A percentile compares a stretch with the other conserved stretches of the same genome.
Conservation (phyloP, 805 yeast genomes). For the Torulaspora delbrueckii region DNA sequence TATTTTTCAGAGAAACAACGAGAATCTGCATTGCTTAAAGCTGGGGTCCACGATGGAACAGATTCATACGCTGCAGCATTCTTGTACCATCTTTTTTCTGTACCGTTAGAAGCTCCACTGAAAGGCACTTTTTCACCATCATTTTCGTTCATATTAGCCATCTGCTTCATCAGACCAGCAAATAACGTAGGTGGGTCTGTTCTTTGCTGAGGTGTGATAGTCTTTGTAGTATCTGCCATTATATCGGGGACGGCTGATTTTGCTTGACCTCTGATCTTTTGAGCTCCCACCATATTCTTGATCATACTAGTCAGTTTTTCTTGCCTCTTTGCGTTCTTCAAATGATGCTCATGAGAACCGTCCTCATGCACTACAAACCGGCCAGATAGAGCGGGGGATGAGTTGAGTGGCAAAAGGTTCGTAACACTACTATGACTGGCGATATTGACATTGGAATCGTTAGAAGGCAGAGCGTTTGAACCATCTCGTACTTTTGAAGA, state of each 20-base stretch:
- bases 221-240: constrained; percentile 34
- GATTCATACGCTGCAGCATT: constrained; percentile 1
- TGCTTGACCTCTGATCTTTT: constrained; percentile 64
- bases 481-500: constrained; percentile 11
- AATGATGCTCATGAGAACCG: constrained; percentile 76
- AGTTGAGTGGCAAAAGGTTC: constrained; percentile 2
- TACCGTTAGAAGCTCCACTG: constrained; percentile 34
- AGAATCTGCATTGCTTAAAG: constrained; percentile 10
- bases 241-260: constrained; percentile 69
- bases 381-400: constrained; percentile 9
- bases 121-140: constrained; percentile 30
- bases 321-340: constrained; percentile 70
- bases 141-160: constrained; percentile 39
- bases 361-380: constrained; percentile 57
- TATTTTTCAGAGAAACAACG: constrained; percentile 73
- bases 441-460: neutral
- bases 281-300: constrained; percentile 70
- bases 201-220: constrained; percentile 4
- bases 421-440: constrained; percentile 4
- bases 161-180: constrained; percentile 61
- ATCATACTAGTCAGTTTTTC: constrained; percentile 72
- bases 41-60: neutral
- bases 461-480: neutral
- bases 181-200: constrained; percentile 64
- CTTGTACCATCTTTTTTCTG: constrained; percentile 18